These are phyloP conservation scores for Luvunga scandens DNA, from an alignment of 345 rosid species.

Conservation along the genomic window DNA sequence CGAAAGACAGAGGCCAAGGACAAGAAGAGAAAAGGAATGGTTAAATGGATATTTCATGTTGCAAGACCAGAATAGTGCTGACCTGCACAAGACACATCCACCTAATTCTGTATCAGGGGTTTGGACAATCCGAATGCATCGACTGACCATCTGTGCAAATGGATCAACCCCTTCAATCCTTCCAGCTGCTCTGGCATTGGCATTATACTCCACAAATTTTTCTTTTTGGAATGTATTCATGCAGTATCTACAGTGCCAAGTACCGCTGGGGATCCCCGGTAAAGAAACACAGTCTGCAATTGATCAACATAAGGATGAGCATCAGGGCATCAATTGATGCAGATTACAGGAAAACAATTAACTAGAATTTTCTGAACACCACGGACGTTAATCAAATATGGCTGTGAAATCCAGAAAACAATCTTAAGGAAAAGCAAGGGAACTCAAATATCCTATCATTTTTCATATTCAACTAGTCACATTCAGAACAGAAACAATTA, in stretches of 20 bases:
- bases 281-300: constrained; percentile 59
- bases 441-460: neutral
- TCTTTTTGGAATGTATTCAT: constrained; percentile 55
- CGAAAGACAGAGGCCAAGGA: neutral
- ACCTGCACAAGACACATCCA: constrained; percentile 96
- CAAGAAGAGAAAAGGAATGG: neutral
- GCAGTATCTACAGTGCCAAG: constrained; percentile 87
- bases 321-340: constrained; percentile 1
- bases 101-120: constrained; percentile 58
- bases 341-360: constrained; percentile 1
- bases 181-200: constrained; percentile 87
- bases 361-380: neutral
- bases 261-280: constrained; percentile 52
- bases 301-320: neutral
- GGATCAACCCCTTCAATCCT: constrained; percentile 90
- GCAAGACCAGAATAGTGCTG: constrained; percentile 1
- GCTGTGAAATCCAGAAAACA: neutral
- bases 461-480: neutral
- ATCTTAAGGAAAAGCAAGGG: neutral
- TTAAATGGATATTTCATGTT: neutral
- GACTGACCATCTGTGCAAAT: constrained; percentile 70
- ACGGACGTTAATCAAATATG: neutral
- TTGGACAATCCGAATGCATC: constrained; percentile 86
- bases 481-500: neutral
- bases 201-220: constrained; percentile 65